Evolutionary conservation across 345 rosid species (phyloP).

Genomic region (Eucalyptus tenuipes): DNA sequence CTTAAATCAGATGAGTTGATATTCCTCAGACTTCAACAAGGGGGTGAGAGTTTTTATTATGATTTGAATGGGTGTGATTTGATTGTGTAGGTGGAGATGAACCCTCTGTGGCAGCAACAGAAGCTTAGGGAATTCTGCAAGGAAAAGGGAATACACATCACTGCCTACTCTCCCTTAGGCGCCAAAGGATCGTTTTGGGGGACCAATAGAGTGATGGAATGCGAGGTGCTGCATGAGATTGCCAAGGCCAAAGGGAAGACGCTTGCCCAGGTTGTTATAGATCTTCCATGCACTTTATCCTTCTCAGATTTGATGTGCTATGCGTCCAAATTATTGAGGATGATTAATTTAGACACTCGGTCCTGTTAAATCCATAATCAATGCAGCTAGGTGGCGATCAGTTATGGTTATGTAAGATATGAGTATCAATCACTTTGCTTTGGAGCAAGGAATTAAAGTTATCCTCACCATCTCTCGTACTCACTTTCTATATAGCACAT

Average conservation of each 20-base stretch:
- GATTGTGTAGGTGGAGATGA: conserved; percentile 20
- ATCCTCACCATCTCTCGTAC: neutral
- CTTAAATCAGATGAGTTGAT: neutral
- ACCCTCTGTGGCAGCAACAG: conserved; percentile 19
- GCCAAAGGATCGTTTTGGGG: conserved; percentile 28
- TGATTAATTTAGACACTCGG: neutral
- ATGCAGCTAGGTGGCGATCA: neutral
- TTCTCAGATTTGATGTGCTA: neutral
- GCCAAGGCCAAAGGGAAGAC: conserved; percentile 10
- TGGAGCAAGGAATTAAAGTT: neutral
- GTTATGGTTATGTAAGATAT: neutral
- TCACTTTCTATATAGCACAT: neutral
- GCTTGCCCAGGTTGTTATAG: conserved; percentile 15
- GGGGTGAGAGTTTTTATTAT: neutral
- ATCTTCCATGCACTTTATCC: neutral
- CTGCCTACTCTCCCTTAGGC: conserved; percentile 21
- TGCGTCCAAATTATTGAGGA: neutral
- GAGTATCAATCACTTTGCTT: neutral
- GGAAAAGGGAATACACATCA: conserved; percentile 6
- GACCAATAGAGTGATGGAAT: conserved; percentile 6
- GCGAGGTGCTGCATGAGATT: conserved; percentile 7
- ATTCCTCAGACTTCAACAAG: neutral
- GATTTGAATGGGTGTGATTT: neutral
- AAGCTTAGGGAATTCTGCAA: conserved; percentile 11
- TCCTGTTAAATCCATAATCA: neutral